Evolutionary conservation across 495 filamentous ascomycete species (phyloP).

Genomic region (Penicillium turbatum): DNA sequence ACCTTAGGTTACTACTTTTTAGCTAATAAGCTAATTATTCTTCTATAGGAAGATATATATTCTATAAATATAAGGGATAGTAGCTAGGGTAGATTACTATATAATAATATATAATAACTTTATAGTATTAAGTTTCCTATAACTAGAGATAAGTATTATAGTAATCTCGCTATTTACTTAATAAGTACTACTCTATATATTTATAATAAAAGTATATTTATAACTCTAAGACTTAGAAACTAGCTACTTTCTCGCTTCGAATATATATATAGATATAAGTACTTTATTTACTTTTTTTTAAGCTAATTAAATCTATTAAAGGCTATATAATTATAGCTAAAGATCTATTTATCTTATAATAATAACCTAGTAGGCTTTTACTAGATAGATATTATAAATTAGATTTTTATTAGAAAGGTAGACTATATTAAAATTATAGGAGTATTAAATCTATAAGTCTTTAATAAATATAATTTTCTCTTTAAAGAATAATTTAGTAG

Average conservation of each 20-base stretch:
- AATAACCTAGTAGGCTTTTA: constrained; percentile 8
- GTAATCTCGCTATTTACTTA: constrained; percentile 7
- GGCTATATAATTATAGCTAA: background rate
- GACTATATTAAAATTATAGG: constrained; percentile 12
- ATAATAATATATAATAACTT: constrained; percentile 11
- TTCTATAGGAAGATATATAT: constrained; percentile 1
- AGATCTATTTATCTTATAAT: constrained; percentile 3
- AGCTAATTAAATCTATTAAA: constrained; percentile 3
- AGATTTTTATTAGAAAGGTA: constrained; percentile 11
- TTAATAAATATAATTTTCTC: constrained; percentile 12
- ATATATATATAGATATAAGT: constrained; percentile 7
- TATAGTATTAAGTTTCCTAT: constrained; percentile 3
- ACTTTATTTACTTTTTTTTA: constrained; percentile 9
- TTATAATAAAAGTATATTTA: constrained; percentile 9
- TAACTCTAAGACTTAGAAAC: constrained; percentile 3
- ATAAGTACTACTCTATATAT: constrained; percentile 6
- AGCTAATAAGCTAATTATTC: constrained; percentile 2
- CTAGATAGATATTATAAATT: constrained; percentile 8
- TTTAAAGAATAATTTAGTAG: constrained; percentile 9
- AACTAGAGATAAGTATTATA: constrained; percentile 1
- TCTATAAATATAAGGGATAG: constrained; percentile 8
- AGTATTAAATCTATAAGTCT: constrained; percentile 9
- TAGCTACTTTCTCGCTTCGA: background rate
- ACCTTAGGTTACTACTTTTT: constrained; percentile 6
- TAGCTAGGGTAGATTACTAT: constrained; percentile 8